Conservation (phyloP, 257 asterid species). For the Lantana camara region DNA sequence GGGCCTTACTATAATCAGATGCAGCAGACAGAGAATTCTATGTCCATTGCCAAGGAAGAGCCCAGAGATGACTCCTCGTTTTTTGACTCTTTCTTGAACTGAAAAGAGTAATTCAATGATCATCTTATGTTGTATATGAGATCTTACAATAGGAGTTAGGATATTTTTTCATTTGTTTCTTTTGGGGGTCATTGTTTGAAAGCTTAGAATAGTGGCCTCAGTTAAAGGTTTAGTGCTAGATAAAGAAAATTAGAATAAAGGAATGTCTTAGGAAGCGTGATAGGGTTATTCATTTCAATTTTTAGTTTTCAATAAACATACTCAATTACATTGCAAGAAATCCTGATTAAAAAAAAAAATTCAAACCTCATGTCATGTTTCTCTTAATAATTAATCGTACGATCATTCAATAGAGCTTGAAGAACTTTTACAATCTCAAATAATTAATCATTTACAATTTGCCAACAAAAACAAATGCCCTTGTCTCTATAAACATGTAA, state of each 20-base stretch:
- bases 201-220: conserved; percentile 13
- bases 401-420: background rate
- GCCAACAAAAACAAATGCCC: conserved; percentile 13
- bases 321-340: background rate
- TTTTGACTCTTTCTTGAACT: conserved; percentile 64
- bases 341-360: too few relatives aligned
- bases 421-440: conserved; percentile 10
- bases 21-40: conserved; percentile 40
- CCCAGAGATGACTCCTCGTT: conserved; percentile 74
- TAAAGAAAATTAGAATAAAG: conserved; percentile 25
- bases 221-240: conserved; percentile 23
- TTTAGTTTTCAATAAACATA: background rate
- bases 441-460: conserved; percentile 10
- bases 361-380: too few relatives aligned
- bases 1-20: conserved; percentile 44
- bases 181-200: conserved; percentile 3
- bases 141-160: conserved; percentile 28
- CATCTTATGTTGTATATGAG: conserved; percentile 31
- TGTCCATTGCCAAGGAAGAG: conserved; percentile 63
- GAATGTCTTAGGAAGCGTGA: conserved; percentile 26
- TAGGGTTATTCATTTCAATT: conserved; percentile 12
- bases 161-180: conserved; percentile 42
- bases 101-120: conserved; percentile 20
- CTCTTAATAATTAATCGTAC: background rate
- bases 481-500: conserved; percentile 9